Evolutionary conservation across 805 yeast species (phyloP).

Genomic region (Kuraishia capsulata): DNA sequence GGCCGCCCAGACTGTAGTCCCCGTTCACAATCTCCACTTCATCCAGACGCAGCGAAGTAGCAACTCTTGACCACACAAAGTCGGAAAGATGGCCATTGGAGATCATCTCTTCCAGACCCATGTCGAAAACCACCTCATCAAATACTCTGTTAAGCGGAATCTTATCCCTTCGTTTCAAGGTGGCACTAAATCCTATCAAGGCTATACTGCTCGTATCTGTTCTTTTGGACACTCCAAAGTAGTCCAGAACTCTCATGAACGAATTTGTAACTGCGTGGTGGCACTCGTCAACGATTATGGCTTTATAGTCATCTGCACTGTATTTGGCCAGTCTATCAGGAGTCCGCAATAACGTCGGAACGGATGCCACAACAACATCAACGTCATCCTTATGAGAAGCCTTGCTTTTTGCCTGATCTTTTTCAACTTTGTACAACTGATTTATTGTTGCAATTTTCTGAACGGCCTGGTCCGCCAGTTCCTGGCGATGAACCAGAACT

Average conservation of each 20-base stretch:
- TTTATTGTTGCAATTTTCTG: conserved; percentile 32
- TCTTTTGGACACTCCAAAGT: conserved; percentile 40
- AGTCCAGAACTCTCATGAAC: conserved; percentile 46
- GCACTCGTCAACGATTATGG: conserved; percentile 83
- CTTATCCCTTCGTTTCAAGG: conserved; percentile 71
- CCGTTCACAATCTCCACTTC: conserved; percentile 21
- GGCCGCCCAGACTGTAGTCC: conserved; percentile 45
- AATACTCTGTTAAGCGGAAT: conserved; percentile 47
- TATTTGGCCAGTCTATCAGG: conserved; percentile 38
- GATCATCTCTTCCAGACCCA: conserved; percentile 59
- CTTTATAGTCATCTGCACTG: conserved; percentile 51
- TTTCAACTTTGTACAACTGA: conserved; percentile 44
- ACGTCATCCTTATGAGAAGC: conserved; percentile 29
- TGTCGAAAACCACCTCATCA: conserved; percentile 68
- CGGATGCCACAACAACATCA: conserved; percentile 72
- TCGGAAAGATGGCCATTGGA: conserved; percentile 61
- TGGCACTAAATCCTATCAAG: conserved; percentile 83
- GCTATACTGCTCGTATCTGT: conserved; percentile 29
- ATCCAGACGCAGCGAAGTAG: conserved; percentile 23
- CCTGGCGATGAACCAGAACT: conserved; percentile 75
- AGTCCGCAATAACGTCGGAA: conserved; percentile 47
- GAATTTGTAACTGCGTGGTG: conserved; percentile 80
- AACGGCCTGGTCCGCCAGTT: conserved; percentile 66
- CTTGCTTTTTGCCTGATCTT: conserved; percentile 58
- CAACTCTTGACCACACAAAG: conserved; percentile 53